Percentiles rank a stretch among this genome's conserved stretches.
Evolutionary conservation across 768 basidiomycete species (phyloP).

Genomic region (Cubamyces sp.): DNA sequence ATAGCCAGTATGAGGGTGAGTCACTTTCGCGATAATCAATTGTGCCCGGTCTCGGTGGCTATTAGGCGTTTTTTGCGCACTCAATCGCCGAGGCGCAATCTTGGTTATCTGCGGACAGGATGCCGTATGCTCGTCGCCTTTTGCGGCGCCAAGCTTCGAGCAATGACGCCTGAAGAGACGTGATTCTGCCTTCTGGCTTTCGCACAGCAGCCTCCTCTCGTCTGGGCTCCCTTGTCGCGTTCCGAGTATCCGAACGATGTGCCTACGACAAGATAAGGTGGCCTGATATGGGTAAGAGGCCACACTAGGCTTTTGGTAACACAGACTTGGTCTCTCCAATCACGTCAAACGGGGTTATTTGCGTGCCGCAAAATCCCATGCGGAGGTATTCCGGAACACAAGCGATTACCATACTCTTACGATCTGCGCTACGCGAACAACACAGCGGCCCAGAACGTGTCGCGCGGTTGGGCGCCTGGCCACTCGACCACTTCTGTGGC

Average conservation of each 20-base stretch:
- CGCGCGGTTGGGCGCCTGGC: constrained; percentile 4
- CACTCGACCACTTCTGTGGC: constrained; percentile 13
- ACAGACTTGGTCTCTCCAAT: constrained; percentile 22
- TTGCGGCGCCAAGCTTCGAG: not conserved
- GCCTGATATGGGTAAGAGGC: constrained; percentile 12
- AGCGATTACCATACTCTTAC: constrained; percentile 20
- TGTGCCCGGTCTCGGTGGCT: constrained; percentile 8
- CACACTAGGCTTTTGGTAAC: constrained; percentile 10
- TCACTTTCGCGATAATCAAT: constrained; percentile 31
- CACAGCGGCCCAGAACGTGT: constrained; percentile 7
- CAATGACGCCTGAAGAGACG: constrained; percentile 4
- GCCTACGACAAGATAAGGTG: constrained; percentile 11
- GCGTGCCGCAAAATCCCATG: constrained; percentile 11
- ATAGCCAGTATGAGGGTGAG: constrained; percentile 95
- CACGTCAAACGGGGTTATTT: constrained; percentile 22
- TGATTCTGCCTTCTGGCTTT: constrained; percentile 8
- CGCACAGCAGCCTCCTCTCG: constrained; percentile 16
- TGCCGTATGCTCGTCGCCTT: constrained; percentile 10
- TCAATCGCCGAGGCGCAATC: constrained; percentile 11
- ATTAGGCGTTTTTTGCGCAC: constrained; percentile 1
- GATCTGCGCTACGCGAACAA: constrained; percentile 24
- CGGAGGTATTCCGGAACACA: constrained; percentile 21
- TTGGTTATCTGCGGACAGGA: constrained; percentile 5
- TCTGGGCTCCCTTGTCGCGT: constrained; percentile 18
- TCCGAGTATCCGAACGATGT: constrained; percentile 18